Base-by-base conservation (phyloP, 768 basidiomycete species). In the Pleurotus tuoliensis region DNA sequence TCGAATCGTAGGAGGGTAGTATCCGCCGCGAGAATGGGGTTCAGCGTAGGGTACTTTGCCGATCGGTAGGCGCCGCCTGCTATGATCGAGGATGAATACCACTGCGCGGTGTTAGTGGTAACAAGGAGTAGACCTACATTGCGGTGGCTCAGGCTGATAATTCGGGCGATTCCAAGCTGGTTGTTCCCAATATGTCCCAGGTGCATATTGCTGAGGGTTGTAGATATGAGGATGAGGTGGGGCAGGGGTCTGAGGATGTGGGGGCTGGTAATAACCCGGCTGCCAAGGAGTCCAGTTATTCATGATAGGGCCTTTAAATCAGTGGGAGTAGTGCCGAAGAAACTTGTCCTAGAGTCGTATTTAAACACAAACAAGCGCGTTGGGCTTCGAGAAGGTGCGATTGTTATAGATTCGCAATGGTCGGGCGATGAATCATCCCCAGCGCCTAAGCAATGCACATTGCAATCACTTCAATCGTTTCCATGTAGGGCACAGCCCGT, bases 21-120 rank as follows among this genome's bases (percentile, higher is more conserved):
- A 58, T 83, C 82, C 6, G 71, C 69, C 15, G 81, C 83, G 12
- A 87, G 76, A 20, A 73, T 71, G 2, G 82, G 80, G 63, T 84
- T 78, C 16, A 86, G 66, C 37, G 66, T 71, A n/a, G 82, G 77
- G 64, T 79, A 76, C 67, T 78, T 78, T 1, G 61, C 46, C 3
- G 79, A 70, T 50, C 63, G 61, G 64, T 63, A 59, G 39, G 51
- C 51, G 51, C 51, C 51, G 12, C 16, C 51, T 12, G 40, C n/a
- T 15, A 8, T 5, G 51, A 40, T 16, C 15, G 13, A 37, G n/a
- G 16, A 37, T 39, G 51, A 39, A 13, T 18, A 37, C 16, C 13
- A 24, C 11, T 22, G 15, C 24, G 18, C 16, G 22, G 46, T 16
- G 46, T 15, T n/a, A 52, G 34, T n/a, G 40, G 18, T 20, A 41